phyloP scores from a whole-genome alignment of 1,284 basidiomycete species.

The Trichosporon sp. region DNA sequence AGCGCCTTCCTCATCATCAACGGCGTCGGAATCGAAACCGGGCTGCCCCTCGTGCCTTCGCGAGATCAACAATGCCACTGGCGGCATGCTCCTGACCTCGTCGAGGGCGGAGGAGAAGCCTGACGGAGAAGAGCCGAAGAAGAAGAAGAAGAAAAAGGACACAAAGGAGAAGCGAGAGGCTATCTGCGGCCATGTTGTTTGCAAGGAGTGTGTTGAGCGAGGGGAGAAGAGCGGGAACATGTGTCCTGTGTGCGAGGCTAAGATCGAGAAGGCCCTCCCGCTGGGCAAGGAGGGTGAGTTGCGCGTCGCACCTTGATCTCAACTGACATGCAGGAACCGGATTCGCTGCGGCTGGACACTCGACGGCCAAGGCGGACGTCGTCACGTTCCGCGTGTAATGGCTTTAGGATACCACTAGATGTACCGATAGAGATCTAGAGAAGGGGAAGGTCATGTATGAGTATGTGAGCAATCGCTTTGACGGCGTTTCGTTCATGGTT shows the following conservation, averaged over 20 bases:
- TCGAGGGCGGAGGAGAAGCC: conserved; percentile 14
- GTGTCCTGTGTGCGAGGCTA: conserved; percentile 73
- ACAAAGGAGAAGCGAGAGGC: conserved; percentile 34
- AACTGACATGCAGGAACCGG: conserved; percentile 61
- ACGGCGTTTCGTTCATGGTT: no score
- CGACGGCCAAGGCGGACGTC: conserved; percentile 55
- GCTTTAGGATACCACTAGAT: background rate
- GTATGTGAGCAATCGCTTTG: no score
- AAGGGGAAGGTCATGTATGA: background rate
- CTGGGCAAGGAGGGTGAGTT: conserved; percentile 66
- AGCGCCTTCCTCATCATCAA: background rate
- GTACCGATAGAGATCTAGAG: background rate
- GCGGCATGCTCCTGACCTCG: conserved; percentile 57
- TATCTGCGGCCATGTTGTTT: conserved; percentile 73
- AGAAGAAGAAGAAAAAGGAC: conserved; percentile 25
- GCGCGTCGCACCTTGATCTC: background rate
- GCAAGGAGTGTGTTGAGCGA: conserved; percentile 77
- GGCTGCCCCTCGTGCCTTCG: conserved; percentile 88
- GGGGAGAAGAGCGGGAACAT: conserved; percentile 67
- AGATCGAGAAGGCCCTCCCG: conserved; percentile 29
- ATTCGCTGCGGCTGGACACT: conserved; percentile 80
- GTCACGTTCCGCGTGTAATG: conserved; percentile 41
- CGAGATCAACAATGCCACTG: conserved; percentile 67
- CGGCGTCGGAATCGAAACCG: conserved; percentile 42
- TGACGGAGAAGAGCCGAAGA: conserved; percentile 2